phyloP scores from a whole-genome alignment of 306 rosid genomes.

The Calophaca sinica region DNA sequence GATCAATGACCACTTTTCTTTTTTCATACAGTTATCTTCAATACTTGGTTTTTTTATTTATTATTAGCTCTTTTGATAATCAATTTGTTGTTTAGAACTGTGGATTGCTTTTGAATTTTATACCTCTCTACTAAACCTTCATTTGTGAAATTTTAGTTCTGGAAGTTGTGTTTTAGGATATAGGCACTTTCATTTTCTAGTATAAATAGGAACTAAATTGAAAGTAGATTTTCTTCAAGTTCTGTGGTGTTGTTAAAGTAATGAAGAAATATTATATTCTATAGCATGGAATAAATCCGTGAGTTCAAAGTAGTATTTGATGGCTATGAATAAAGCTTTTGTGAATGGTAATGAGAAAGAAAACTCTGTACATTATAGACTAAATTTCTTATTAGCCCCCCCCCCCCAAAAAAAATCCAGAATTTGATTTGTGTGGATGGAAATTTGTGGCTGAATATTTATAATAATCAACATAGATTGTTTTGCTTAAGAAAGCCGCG shows the following conservation, averaged over 20 bases:
- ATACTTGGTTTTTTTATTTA: constrained; percentile 19
- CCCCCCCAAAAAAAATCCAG: too few species aligned
- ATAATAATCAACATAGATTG: not conserved
- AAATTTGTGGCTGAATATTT: not conserved
- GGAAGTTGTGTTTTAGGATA: not conserved
- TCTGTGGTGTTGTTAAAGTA: not conserved
- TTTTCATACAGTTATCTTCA: not conserved
- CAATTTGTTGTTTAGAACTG: constrained; percentile 14
- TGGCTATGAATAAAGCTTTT: not conserved
- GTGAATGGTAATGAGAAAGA: not conserved
- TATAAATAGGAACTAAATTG: not conserved
- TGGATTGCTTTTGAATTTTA: constrained; percentile 3
- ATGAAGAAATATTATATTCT: constrained; percentile 16
- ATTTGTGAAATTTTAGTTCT: not conserved
- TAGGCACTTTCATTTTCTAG: not conserved
- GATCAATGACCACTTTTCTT: too few species aligned
- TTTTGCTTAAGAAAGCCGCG: not conserved
- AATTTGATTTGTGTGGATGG: too few species aligned
- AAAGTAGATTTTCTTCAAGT: not conserved
- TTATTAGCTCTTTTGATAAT: constrained; percentile 12
- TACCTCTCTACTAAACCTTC: not conserved
- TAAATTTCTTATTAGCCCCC: too few species aligned
- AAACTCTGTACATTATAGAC: not conserved
- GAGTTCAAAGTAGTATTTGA: not conserved
- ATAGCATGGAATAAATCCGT: not conserved